Base-by-base conservation (phyloP, 352 stramenopile genomes). In the Discostella stelligera region DNA sequence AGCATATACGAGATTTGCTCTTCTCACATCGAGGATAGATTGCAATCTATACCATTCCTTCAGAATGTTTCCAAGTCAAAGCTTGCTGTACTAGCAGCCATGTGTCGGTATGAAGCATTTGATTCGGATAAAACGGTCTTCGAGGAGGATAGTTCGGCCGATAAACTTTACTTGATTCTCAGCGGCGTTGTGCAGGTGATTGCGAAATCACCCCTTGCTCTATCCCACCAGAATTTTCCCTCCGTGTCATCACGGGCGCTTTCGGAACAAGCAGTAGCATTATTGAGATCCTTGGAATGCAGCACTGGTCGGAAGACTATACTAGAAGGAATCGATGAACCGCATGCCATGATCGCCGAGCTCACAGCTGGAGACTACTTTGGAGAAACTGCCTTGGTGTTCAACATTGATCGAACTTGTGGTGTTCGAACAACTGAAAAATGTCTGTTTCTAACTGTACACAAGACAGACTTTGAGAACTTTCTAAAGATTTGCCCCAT, bases 61-160 rank as follows among this genome's bases (percentile, higher is more conserved):
- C 6, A 67, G 23, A 39, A 74, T 60, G 23, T 76, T 39, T 37
- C 62, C 18, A 52, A 58, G 55, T 74, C 70, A 8, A 81, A 86
- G 56, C 41, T 83, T 55, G 14, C 25, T 14, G 66, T 86, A 21
- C 68, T 86, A 13, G 79, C 79, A 13, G 70, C 79, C 23, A 83
- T 86, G 74, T 82, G 79, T 66, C 68, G 66, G 32, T 86, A 86
- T 50, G 79, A 86, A 71, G 74, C 79, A 46, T 71, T 80, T 69
- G 75, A 82, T 23, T 60, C 65, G 23, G 44, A 60, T n/a, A 55
- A 74, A 41, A 64, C 55, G 27, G 49, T 84, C 8, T 86, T 86
- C 37, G 71, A 78, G 11, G 68, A 86, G 61, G 65, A 82, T 49
- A 77, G 66, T 46, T n/a, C 44, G 10, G 79, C 66, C 10, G 58